A percentile compares a stretch with the other conserved stretches of the same genome.
Evolutionary conservation across 768 basidiomycete species (phyloP).

Genomic region (Pleurotus tuoliensis): DNA sequence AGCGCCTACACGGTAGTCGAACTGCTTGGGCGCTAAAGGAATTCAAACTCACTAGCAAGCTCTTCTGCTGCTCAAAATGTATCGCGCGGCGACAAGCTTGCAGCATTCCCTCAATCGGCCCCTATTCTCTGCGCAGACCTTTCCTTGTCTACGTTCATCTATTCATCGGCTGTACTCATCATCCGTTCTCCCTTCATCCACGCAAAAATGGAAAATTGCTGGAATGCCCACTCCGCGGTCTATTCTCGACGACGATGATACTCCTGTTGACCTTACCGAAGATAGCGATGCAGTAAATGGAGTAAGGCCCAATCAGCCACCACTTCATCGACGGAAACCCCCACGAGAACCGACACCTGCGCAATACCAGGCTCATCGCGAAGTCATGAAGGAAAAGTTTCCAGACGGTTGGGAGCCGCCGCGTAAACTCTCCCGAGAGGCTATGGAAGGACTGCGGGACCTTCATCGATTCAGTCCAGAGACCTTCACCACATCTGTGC

Average conservation of each 20-base stretch:
- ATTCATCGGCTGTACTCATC: constrained; percentile 7
- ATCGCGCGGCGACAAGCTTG: background rate
- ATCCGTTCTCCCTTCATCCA: constrained; percentile 4
- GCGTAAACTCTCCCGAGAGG: constrained; percentile 75
- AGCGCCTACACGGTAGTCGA: no score
- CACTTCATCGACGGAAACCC: constrained; percentile 34
- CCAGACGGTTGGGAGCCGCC: constrained; percentile 76
- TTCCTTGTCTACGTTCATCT: background rate
- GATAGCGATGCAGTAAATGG: constrained; percentile 48
- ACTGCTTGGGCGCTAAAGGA: no score
- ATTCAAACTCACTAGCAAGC: background rate
- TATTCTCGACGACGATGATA: constrained; percentile 44
- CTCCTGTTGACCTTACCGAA: constrained; percentile 46
- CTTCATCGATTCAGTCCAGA: constrained; percentile 62
- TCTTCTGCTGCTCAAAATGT: constrained; percentile 22
- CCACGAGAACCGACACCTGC: constrained; percentile 40
- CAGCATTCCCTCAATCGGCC: background rate
- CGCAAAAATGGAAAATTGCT: constrained; percentile 35
- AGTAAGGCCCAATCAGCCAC: constrained; percentile 29
- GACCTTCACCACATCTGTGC: constrained; percentile 58
- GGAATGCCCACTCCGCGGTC: constrained; percentile 37
- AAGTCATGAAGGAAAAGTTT: constrained; percentile 47
- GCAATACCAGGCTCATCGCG: constrained; percentile 48
- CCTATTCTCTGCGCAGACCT: background rate
- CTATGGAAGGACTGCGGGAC: constrained; percentile 76